phyloP scores from a whole-genome alignment of 257 asterid genomes.

The Ehretia macrophylla region DNA sequence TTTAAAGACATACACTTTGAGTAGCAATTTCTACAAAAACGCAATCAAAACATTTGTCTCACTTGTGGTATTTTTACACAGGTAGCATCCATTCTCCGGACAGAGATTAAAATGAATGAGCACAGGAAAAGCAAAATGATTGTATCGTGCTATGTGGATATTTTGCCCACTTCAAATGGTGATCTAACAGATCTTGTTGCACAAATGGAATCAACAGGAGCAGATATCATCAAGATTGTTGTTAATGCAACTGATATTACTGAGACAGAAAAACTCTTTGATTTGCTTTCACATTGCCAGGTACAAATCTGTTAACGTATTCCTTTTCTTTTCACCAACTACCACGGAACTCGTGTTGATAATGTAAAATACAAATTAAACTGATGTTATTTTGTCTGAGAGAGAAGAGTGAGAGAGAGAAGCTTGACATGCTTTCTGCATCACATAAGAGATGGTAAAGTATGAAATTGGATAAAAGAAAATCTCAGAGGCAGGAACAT shows the following conservation, averaged over 20 bases:
- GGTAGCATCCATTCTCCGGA: conserved; percentile 38
- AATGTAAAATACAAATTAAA: too few relatives aligned
- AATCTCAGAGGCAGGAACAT: too few relatives aligned
- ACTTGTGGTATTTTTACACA: conserved; percentile 12
- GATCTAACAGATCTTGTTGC: conserved; percentile 37
- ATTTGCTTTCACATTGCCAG: conserved; percentile 52
- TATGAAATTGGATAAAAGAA: too few relatives aligned
- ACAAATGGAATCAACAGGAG: conserved; percentile 42
- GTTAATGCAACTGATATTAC: conserved; percentile 42
- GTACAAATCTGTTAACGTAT: conserved; percentile 7
- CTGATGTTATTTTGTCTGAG: too few relatives aligned
- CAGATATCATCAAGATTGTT: conserved; percentile 53
- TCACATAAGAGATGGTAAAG: too few relatives aligned
- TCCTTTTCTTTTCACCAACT: too few relatives aligned
- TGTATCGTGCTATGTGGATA: conserved; percentile 42
- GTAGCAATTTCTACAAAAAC: neutral
- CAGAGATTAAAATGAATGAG: conserved; percentile 25
- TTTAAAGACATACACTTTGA: neutral
- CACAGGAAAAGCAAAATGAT: conserved; percentile 39
- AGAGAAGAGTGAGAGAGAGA: neutral
- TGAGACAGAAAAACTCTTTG: conserved; percentile 31
- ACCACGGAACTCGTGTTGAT: too few relatives aligned
- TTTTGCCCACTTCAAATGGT: conserved; percentile 26
- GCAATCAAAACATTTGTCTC: too few relatives aligned
- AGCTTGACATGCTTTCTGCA: too few relatives aligned